Base-by-base conservation (phyloP, 1,284 basidiomycete species). In the Ceratobasidium sp. region DNA sequence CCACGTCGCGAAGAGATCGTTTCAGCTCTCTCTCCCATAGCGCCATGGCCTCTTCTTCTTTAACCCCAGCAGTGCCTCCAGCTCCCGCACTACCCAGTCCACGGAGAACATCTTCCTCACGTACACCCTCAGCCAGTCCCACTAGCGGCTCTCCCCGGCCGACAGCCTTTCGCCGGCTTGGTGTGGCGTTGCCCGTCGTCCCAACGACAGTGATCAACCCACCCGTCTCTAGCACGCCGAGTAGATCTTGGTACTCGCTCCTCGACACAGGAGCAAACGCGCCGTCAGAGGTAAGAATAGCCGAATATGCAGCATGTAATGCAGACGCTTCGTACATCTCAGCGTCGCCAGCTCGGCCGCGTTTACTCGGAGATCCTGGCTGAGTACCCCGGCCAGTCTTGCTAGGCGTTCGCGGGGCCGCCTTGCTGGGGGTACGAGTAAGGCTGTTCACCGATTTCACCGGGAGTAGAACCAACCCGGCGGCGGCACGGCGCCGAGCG, bases 211-310 rank as follows among this genome's bases (percentile, higher is more conserved):
- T 83, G 6, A 92, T 82, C 0, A 94, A 84, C 2, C 93, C 93
- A 2, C 87, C 85, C 6, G 90, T 91, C 81, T 94, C 93, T 45
- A 94, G 83, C 73, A 94, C 83, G 27, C 88, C 87, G 0, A 92
- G 80, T 1, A 94, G 83, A 77, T 94, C 93, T 0, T 85, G 84
- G 78, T 94, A 94, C 78, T 94, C 93, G 80, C 88, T 91, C 7
- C 92, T 87, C 9, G 90, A 92, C 3, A 91, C 91, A 2, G 91
- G 85, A 0, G 85, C 82, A 78, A 93, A 91, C 1, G 65, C 50
- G 33, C 64, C 66, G 24, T 74, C 76, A 15, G 90, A 87, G 5
- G 85, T 84, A 14, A 94, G 86, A 57, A 92, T 83, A 0, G 84
- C 79, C 41, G 82, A 80, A 79, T 94, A 94, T 80, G 89, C 93